phyloP scores from a whole-genome alignment of 192 early-diverging fungal species.

The Lobosporangium transversale region DNA sequence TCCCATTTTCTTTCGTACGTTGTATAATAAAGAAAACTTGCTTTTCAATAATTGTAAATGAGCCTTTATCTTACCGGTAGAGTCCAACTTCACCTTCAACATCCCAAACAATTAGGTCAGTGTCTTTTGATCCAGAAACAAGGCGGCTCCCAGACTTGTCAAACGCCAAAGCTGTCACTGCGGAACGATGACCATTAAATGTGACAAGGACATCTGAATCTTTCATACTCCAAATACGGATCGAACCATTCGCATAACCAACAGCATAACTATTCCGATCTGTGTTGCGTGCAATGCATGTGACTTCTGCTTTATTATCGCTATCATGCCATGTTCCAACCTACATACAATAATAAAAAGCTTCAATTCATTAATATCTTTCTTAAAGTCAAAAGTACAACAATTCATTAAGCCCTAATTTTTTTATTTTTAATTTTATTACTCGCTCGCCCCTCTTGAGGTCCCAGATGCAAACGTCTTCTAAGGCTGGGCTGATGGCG shows the following conservation, averaged over 20 bases:
- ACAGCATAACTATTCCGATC: conserved; percentile 82
- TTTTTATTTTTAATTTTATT: too few relatives aligned
- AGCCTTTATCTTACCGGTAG: conserved; percentile 56
- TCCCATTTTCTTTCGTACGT: too few relatives aligned
- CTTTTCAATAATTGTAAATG: background rate
- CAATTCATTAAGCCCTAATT: background rate
- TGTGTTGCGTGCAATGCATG: conserved; percentile 77
- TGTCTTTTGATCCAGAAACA: conserved; percentile 92
- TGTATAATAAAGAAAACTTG: too few relatives aligned
- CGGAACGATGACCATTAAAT: conserved; percentile 91
- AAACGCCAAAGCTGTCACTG: conserved; percentile 86
- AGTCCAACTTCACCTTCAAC: conserved; percentile 90
- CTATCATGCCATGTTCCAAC: conserved; percentile 81
- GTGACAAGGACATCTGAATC: conserved; percentile 68
- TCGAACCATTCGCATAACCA: conserved; percentile 94
- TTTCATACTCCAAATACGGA: conserved; percentile 85
- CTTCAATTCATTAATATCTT: too few relatives aligned
- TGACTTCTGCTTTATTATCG: conserved; percentile 88
- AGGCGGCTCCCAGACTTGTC: conserved; percentile 83
- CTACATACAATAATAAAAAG: conserved; percentile 21
- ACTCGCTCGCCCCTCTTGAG: conserved; percentile 81
- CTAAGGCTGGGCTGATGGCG: conserved; percentile 85
- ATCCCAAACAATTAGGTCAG: conserved; percentile 97
- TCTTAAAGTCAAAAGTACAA: too few relatives aligned
- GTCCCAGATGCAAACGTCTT: conserved; percentile 87